A percentile compares a stretch with the other conserved stretches of the same genome.
Evolutionary conservation across 208 protist species (phyloP).

Genomic region (Crithidia acanthocephali): DNA sequence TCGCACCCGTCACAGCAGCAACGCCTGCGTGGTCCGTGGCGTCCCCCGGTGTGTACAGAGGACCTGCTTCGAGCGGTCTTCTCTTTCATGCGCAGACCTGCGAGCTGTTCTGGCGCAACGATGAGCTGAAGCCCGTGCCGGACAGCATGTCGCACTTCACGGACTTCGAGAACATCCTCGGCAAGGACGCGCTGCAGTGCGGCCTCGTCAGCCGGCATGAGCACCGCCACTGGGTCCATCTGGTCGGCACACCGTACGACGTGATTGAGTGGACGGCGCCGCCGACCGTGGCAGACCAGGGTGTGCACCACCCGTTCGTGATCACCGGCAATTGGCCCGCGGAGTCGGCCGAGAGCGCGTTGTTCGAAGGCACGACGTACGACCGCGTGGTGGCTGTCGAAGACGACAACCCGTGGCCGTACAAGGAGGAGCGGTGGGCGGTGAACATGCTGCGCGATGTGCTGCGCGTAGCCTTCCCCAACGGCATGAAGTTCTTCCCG

Average conservation of each 20-base stretch:
- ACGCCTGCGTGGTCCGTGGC: conserved; percentile 9
- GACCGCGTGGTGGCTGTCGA: conserved; percentile 52
- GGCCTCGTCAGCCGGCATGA: conserved; percentile 64
- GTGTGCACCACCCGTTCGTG: conserved; percentile 52
- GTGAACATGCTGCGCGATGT: conserved; percentile 55
- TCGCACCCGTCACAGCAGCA: too few relatives aligned
- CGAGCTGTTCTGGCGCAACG: conserved; percentile 85
- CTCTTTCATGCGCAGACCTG: conserved; percentile 75
- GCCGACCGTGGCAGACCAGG: conserved; percentile 47
- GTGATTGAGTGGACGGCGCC: conserved; percentile 74
- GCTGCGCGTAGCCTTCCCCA: conserved; percentile 42
- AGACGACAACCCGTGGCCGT: conserved; percentile 53
- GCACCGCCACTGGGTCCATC: conserved; percentile 81
- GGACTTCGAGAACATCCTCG: conserved; percentile 84
- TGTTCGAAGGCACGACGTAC: conserved; percentile 53
- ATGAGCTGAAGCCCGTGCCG: conserved; percentile 80
- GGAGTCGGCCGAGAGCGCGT: conserved; percentile 34
- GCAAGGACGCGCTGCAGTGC: conserved; percentile 72
- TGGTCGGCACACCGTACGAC: conserved; percentile 84
- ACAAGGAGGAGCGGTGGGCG: conserved; percentile 74
- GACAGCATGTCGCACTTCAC: conserved; percentile 89
- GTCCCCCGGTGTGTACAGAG: conserved; percentile 49
- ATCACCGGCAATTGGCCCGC: conserved; percentile 43
- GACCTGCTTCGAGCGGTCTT: conserved; percentile 48
- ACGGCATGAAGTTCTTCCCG: conserved; percentile 53